These are phyloP conservation scores for Diplodia intermedia DNA, from an alignment of 2,329 filamentous ascomycete genomes.

Conservation along the genomic window DNA sequence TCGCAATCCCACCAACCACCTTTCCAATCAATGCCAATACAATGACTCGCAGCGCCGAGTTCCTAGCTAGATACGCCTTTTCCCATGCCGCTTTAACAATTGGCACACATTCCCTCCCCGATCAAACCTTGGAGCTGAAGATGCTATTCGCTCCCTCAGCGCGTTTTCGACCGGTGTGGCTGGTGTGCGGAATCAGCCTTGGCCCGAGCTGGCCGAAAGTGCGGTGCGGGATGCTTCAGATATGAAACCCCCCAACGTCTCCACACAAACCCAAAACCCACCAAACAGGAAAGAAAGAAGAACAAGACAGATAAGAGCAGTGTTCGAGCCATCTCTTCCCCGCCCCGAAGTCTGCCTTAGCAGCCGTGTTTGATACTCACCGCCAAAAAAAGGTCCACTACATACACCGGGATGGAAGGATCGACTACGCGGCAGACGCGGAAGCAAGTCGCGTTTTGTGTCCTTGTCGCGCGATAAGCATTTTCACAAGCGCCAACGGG, in stretches of 20 bases:
- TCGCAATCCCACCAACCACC: not conserved
- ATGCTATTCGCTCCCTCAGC: no score
- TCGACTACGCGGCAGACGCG: not conserved
- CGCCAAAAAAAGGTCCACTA: not conserved
- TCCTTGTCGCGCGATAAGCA: not conserved
- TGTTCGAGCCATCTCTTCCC: not conserved
- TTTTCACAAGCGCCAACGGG: no score
- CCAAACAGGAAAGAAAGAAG: not conserved
- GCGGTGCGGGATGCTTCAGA: conserved; percentile 24
- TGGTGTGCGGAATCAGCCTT: conserved; percentile 21
- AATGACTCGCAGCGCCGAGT: conserved; percentile 15
- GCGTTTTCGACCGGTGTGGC: not conserved
- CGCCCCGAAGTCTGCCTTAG: not conserved
- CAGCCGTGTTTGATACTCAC: not conserved
- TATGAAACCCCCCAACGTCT: not conserved
- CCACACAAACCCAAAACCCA: not conserved
- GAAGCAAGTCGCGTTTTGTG: not conserved
- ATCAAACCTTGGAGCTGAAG: no score
- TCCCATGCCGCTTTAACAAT: conserved; percentile 14
- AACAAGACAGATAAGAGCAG: not conserved
- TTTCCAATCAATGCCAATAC: not conserved
- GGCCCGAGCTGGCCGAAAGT: conserved; percentile 15
- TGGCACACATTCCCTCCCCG: no score
- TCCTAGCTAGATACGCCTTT: conserved; percentile 1
- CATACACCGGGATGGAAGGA: not conserved